Percentiles rank a stretch among this genome's conserved stretches.
Evolutionary conservation across 768 basidiomycete genomes (phyloP).

Genomic region (Rubroboletus satanas): DNA sequence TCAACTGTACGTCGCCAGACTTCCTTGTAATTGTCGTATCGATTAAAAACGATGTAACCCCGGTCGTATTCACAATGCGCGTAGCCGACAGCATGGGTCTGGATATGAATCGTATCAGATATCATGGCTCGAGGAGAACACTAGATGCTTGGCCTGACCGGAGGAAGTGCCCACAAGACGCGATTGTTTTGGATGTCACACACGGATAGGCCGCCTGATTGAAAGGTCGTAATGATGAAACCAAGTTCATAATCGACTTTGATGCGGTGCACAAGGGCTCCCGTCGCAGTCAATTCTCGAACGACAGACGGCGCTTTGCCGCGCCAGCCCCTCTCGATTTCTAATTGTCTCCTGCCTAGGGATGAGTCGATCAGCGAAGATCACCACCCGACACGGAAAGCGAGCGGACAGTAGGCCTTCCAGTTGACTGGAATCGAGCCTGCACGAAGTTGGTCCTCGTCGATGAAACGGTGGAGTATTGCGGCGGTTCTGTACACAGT

Average conservation of each 20-base stretch:
- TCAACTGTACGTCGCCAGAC: slow-evolving; percentile 57
- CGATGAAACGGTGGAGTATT: slow-evolving; percentile 44
- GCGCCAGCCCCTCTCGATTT: slow-evolving; percentile 50
- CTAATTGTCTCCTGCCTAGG: slow-evolving; percentile 44
- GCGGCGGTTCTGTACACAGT: slow-evolving; percentile 60
- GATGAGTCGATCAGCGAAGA: slow-evolving; percentile 8
- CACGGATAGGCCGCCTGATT: slow-evolving; percentile 55
- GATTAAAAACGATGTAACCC: slow-evolving; percentile 72
- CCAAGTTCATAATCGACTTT: slow-evolving; percentile 67
- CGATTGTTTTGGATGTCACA: slow-evolving; percentile 46
- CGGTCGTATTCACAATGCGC: slow-evolving; percentile 73
- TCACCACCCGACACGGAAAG: slow-evolving; percentile 1
- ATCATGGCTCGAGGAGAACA: neutral
- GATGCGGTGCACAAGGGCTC: slow-evolving; percentile 58
- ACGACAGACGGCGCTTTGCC: slow-evolving; percentile 44
- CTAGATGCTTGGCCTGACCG: slow-evolving; percentile 35
- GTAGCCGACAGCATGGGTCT: slow-evolving; percentile 24
- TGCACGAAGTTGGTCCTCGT: slow-evolving; percentile 30
- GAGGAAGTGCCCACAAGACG: slow-evolving; percentile 60
- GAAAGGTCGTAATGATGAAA: slow-evolving; percentile 55
- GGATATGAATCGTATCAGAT: neutral
- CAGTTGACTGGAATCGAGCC: slow-evolving; percentile 40
- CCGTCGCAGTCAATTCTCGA: slow-evolving; percentile 33
- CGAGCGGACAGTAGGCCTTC: slow-evolving; percentile 54
- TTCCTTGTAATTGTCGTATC: slow-evolving; percentile 54